These are phyloP conservation scores for Wakefieldia striispora DNA, from an alignment of 768 basidiomycete species.

Conservation along the genomic window DNA sequence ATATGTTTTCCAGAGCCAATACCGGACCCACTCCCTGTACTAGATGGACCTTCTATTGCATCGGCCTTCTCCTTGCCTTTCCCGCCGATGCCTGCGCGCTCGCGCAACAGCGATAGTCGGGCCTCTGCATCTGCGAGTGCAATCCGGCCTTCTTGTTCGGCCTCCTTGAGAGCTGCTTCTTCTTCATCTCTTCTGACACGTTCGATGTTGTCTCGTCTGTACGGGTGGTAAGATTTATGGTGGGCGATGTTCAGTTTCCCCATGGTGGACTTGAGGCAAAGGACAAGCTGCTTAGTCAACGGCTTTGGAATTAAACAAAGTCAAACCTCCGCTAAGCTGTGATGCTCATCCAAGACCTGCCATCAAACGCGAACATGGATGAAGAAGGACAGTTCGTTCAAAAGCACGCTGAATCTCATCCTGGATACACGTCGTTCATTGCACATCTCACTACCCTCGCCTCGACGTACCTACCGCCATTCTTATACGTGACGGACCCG, in stretches of 20 bases:
- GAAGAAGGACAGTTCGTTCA: conserved; percentile 10
- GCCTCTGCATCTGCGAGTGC: conserved; percentile 82
- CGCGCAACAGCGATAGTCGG: conserved; percentile 60
- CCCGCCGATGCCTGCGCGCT: conserved; percentile 49
- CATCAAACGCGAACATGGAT: conserved; percentile 15
- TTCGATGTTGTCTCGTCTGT: conserved; percentile 81
- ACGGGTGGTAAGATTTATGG: conserved; percentile 90
- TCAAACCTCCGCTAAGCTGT: conserved; percentile 8
- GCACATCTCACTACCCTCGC: conserved; percentile 16
- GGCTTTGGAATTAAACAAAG: conserved; percentile 13
- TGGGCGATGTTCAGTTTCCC: conserved; percentile 88
- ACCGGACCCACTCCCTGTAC: neutral
- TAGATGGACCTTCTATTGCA: conserved; percentile 19
- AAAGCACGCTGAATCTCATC: conserved; percentile 11
- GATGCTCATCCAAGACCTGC: too few species aligned
- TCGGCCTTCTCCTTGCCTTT: conserved; percentile 39
- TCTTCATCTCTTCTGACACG: conserved; percentile 80
- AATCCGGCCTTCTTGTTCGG: conserved; percentile 68
- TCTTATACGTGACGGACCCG: too few species aligned
- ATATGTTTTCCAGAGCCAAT: conserved; percentile 59
- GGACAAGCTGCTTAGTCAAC: conserved; percentile 8
- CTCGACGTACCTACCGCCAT: too few species aligned
- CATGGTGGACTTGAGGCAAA: conserved; percentile 39
- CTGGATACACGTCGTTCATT: conserved; percentile 25
- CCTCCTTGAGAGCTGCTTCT: conserved; percentile 64